Evolutionary conservation across 1,284 basidiomycete species (phyloP).

Genomic region (Pseudozyma sp.): DNA sequence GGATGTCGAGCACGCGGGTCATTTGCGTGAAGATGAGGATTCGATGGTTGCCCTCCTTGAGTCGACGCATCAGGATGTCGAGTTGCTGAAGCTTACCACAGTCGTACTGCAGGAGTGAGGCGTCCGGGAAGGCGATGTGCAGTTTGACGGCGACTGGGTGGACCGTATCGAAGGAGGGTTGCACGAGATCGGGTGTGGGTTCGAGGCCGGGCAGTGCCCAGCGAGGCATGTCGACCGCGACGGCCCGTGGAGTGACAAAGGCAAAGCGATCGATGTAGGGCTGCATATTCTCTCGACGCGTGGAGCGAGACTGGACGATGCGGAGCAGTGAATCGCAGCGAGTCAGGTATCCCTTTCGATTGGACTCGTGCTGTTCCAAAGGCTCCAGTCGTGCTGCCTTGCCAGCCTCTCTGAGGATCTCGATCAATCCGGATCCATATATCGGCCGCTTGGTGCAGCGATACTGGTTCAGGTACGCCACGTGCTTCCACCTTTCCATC

Average conservation of each 20-base stretch:
- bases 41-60: constrained; percentile 87
- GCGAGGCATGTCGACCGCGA: constrained; percentile 80
- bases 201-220: constrained; percentile 73
- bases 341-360: constrained; percentile 73
- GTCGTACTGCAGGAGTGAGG: constrained; percentile 90
- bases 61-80: constrained; percentile 80
- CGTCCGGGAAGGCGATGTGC: constrained; percentile 93
- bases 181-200: constrained; percentile 43
- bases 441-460: constrained; percentile 77
- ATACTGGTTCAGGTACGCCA: constrained; percentile 80
- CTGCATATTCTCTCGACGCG: constrained; percentile 75
- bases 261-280: constrained; percentile 79
- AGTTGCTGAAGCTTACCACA: constrained; percentile 94
- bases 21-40: constrained; percentile 97
- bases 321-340: constrained; percentile 73
- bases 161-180: constrained; percentile 71
- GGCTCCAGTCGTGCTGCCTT: constrained; percentile 20
- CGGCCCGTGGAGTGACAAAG: constrained; percentile 83
- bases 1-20: constrained; percentile 92
- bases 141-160: constrained; percentile 83
- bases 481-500: constrained; percentile 77
- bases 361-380: constrained; percentile 49
- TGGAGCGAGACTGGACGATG: constrained; percentile 73
- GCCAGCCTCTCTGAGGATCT: constrained; percentile 30
- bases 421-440: constrained; percentile 71